These are phyloP conservation scores for Primulina tabacum DNA, from an alignment of 257 asterid genomes.

Conservation along the genomic window DNA sequence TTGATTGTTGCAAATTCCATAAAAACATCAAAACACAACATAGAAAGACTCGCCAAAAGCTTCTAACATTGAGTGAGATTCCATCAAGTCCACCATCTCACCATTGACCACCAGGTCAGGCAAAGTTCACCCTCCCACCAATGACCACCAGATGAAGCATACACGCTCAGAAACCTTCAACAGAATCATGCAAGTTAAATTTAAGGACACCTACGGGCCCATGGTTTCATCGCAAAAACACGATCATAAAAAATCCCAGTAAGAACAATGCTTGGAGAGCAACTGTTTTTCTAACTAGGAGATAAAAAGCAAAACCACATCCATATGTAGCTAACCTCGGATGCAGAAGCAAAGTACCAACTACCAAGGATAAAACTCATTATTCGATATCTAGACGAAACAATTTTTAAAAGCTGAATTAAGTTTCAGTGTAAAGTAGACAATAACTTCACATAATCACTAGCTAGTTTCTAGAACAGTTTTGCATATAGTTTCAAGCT, in stretches of 20 bases:
- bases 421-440: background rate
- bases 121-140: slow-evolving; percentile 68
- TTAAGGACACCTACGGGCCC: slow-evolving; percentile 22
- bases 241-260: background rate
- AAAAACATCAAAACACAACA: slow-evolving; percentile 90
- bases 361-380: background rate
- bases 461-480: background rate
- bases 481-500: background rate
- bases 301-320: slow-evolving; percentile 12
- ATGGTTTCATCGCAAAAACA: slow-evolving; percentile 11
- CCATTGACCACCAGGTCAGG: slow-evolving; percentile 90
- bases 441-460: background rate
- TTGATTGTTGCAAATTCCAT: slow-evolving; percentile 93
- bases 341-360: background rate
- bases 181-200: slow-evolving; percentile 92
- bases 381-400: no score
- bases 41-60: slow-evolving; percentile 92
- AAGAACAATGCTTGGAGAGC: background rate
- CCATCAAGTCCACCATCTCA: slow-evolving; percentile 93
- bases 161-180: slow-evolving; percentile 95
- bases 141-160: slow-evolving; percentile 81
- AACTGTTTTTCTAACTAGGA: slow-evolving; percentile 4
- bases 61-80: slow-evolving; percentile 80
- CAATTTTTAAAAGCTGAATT: background rate
- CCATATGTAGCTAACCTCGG: slow-evolving; percentile 8